Evolutionary conservation across 495 filamentous ascomycete genomes (phyloP).

Genomic region (Penicillium argentinense): DNA sequence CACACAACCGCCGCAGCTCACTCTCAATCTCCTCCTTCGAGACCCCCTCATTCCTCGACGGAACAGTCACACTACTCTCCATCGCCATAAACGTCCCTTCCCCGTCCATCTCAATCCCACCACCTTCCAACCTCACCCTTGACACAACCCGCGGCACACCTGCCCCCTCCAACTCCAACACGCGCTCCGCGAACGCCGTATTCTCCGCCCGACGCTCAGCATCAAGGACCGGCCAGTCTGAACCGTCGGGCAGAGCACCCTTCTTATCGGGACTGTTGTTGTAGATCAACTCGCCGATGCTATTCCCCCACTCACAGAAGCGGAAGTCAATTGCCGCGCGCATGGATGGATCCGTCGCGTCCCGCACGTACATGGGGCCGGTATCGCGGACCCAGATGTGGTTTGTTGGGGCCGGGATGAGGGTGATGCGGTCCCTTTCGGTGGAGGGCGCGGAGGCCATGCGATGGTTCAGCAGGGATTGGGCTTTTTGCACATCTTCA

Average conservation of each 20-base stretch:
- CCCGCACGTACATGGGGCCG: slow-evolving; percentile 33
- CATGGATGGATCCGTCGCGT: slow-evolving; percentile 6
- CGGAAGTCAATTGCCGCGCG: slow-evolving; percentile 33
- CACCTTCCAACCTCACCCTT: slow-evolving; percentile 28
- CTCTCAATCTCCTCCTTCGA: slow-evolving; percentile 19
- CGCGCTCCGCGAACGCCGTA: slow-evolving; percentile 23
- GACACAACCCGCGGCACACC: slow-evolving; percentile 20
- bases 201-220: slow-evolving; percentile 18
- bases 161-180: slow-evolving; percentile 23
- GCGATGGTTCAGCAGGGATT: slow-evolving; percentile 15
- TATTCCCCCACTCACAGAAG: slow-evolving; percentile 39
- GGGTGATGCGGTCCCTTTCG: slow-evolving; percentile 13
- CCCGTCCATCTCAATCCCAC: slow-evolving; percentile 36
- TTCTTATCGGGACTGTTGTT: slow-evolving; percentile 8
- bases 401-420: slow-evolving; percentile 27
- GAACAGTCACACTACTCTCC: slow-evolving; percentile 34
- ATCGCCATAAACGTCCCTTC: slow-evolving; percentile 37
- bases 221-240: slow-evolving; percentile 25
- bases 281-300: slow-evolving; percentile 18
- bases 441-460: neutral
- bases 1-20: slow-evolving; percentile 25
- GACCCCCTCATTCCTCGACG: slow-evolving; percentile 29
- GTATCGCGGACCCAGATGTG: slow-evolving; percentile 40
- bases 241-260: slow-evolving; percentile 1
- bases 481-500: slow-evolving; percentile 21